A percentile compares a stretch with the other conserved stretches of the same genome.
These are phyloP conservation scores for Moringa oleifera DNA, from an alignment of 345 rosid genomes.

Conservation along the genomic window DNA sequence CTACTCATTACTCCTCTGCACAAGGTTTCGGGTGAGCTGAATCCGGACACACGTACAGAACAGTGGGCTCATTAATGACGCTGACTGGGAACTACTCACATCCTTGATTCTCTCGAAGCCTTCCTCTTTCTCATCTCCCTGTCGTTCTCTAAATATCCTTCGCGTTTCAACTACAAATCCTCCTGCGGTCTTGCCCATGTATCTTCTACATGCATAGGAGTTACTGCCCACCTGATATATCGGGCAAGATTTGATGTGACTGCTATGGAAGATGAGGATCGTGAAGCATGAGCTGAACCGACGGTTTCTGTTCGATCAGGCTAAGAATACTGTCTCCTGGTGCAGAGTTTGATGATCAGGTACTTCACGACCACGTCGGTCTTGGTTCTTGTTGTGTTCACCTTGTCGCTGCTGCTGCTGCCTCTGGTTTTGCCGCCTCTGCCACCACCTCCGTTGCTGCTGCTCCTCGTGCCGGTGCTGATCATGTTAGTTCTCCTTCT, in stretches of 20 bases:
- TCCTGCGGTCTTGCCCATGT: no score
- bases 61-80: neutral
- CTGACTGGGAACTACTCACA: neutral
- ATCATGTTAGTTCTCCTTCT: conserved; percentile 26
- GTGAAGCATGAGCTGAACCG: neutral
- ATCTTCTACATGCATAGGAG: no score
- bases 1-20: no score
- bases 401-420: conserved; percentile 20
- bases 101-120: no score
- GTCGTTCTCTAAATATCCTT: neutral
- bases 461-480: conserved; percentile 29
- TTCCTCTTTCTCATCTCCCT: neutral
- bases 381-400: conserved; percentile 17
- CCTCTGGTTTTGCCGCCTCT: conserved; percentile 32
- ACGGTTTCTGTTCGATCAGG: neutral
- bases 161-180: no score
- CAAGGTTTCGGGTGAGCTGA: neutral
- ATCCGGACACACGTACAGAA: conserved; percentile 1
- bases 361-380: neutral
- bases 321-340: neutral
- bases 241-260: no score
- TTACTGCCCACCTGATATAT: no score
- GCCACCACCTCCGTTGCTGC: conserved; percentile 33
- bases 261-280: conserved; percentile 1
- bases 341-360: conserved; percentile 12